These are phyloP conservation scores for Cryphonectria parasitica DNA, from an alignment of 2,329 filamentous ascomycete species.

Conservation along the genomic window DNA sequence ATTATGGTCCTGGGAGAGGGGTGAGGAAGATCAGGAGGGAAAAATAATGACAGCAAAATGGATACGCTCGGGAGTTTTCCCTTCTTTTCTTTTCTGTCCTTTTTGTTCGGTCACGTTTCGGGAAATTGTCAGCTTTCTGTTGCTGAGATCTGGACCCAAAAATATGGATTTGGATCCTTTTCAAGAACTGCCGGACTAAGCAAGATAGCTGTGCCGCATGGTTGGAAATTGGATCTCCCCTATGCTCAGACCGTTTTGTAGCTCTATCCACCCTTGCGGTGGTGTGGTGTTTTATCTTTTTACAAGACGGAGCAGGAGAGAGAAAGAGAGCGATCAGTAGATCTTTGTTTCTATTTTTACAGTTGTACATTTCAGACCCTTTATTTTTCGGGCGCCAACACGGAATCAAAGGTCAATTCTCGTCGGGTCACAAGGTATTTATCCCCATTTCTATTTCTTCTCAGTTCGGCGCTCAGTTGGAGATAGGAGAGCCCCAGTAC, in stretches of 20 bases:
- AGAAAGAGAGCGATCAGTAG: not conserved
- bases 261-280: not conserved
- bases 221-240: not conserved
- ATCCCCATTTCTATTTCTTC: not conserved
- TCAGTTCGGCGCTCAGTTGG: not conserved
- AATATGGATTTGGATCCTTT: not conserved
- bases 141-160: not conserved
- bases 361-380: not conserved
- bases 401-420: not conserved
- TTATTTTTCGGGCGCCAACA: not conserved
- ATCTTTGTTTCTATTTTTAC: constrained; percentile 3
- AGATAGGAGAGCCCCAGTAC: not conserved
- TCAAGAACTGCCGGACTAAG: not conserved
- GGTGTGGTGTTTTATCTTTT: not conserved
- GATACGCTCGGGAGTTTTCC: not conserved
- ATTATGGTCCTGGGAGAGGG: too few relatives aligned
- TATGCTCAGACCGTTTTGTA: not conserved
- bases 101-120: constrained; percentile 2
- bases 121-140: not conserved
- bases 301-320: not conserved
- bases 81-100: not conserved
- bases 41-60: too few relatives aligned
- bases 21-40: too few relatives aligned
- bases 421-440: not conserved
- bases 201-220: not conserved